Evolutionary conservation across 257 asterid species (phyloP).

Genomic region (Fraxinus excelsior): DNA sequence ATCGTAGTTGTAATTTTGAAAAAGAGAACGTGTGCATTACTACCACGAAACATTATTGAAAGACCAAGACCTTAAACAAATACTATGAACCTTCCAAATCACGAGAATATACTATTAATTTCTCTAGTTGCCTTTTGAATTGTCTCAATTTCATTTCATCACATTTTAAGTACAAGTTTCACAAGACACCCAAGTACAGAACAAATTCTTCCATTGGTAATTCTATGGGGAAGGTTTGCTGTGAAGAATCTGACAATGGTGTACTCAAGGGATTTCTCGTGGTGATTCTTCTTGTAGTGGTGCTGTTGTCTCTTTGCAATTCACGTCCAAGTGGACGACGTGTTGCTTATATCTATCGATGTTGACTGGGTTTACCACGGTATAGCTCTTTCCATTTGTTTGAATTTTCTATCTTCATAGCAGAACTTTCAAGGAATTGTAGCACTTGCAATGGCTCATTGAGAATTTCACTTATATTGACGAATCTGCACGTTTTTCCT

Average conservation of each 20-base stretch:
- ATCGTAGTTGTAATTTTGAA: too few relatives aligned
- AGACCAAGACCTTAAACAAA: not conserved
- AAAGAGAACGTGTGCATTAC: not conserved
- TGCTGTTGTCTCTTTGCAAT: conserved; percentile 31
- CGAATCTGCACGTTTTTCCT: not conserved
- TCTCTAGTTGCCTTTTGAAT: not conserved
- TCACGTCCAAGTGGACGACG: conserved; percentile 24
- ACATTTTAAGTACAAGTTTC: not conserved
- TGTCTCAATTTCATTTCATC: not conserved
- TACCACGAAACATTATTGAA: not conserved
- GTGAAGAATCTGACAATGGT: conserved; percentile 32
- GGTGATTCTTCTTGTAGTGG: conserved; percentile 31
- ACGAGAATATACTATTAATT: not conserved
- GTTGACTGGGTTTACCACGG: not conserved
- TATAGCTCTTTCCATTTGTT: conserved; percentile 17
- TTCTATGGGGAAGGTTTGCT: conserved; percentile 41
- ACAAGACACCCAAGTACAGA: not conserved
- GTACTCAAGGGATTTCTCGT: conserved; percentile 24
- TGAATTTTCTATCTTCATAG: not conserved
- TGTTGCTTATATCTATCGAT: conserved; percentile 19
- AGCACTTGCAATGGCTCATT: not conserved
- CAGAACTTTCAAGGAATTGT: not conserved
- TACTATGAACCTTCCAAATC: not conserved
- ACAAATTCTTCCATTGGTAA: not conserved
- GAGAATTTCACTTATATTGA: not conserved